Evolutionary conservation across 2,329 filamentous ascomycete species (phyloP), one percentile per base, ranked within the genome.

Genomic region (Colletotrichum incanum): DNA sequence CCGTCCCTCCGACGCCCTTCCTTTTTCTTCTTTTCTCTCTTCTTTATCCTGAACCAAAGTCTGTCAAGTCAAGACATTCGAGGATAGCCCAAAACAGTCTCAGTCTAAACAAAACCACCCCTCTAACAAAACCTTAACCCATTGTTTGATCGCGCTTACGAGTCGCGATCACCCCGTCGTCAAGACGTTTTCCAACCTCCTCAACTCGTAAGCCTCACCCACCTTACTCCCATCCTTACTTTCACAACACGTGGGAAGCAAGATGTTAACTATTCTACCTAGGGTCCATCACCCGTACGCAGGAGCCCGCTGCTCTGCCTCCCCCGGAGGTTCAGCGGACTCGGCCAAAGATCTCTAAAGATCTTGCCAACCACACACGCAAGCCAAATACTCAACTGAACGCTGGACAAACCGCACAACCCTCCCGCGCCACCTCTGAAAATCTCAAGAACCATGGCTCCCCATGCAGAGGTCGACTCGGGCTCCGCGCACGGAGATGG

Each of bases 151-250:
- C 89, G 88, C 89, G 87, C 85, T 85, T 76, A 74, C 78, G 84
- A 82, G 86, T 83, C 79, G 88, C 91, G 90, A 86, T 93, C 91
- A 85, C 84, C 75, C 80, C 80, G 83, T 85, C 92, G 93, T 90
- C 94, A 98, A 94, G 87, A 98, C 94, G 95, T 98, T 98, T 93
- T 96, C 95, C 89, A 98, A 97, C 87, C 93, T 97, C 80, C 93
- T 98, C 79, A 96, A 96, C 91, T 98, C 95, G 95, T 98, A 90
- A 84, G 94, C 82, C 23, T 31, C 68, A 43, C 60, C 31, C 16
- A n/a, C 20, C 6, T 18, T 28, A 5, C 20, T 45, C 28, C 31
- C 18, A 14, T 5, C 9, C 14, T 28, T 14, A 71, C 59, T 59
- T 65, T n/a, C 55, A 65, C 61, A 61, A 26, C 2, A 14, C 2